These are phyloP conservation scores for Batrachochytrium dendrobatidis DNA, from an alignment of 371 early-diverging fungal genomes.

Conservation along the genomic window DNA sequence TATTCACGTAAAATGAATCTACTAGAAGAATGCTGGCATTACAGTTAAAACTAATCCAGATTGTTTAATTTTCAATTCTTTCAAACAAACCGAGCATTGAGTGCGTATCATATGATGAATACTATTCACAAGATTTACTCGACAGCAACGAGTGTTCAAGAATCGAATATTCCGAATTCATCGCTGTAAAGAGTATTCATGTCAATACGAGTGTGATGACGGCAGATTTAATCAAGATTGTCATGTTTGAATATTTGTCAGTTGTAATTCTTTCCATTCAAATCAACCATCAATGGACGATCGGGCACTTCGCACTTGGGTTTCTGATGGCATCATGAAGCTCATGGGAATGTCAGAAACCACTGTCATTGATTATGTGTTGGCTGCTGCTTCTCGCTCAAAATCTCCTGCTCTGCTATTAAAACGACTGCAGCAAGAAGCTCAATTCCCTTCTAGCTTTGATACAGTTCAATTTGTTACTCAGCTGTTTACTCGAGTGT, in stretches of 20 bases:
- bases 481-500: constrained; percentile 55
- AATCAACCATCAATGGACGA: not conserved
- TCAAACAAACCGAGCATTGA: too few species aligned
- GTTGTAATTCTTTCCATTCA: not conserved
- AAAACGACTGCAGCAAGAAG: constrained; percentile 40
- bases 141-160: too few species aligned
- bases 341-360: constrained; percentile 63
- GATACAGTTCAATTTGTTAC: constrained; percentile 52
- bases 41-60: too few species aligned
- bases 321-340: constrained; percentile 73
- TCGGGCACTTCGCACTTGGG: constrained; percentile 44
- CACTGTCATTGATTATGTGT: constrained; percentile 64
- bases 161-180: too few species aligned
- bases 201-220: too few species aligned
- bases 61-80: too few species aligned
- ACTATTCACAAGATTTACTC: too few species aligned
- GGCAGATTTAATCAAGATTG: too few species aligned
- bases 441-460: constrained; percentile 49
- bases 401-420: constrained; percentile 51
- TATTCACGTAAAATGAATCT: too few species aligned
- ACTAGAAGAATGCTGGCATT: too few species aligned
- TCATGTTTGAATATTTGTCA: not conserved
- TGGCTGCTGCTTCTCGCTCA: constrained; percentile 57
- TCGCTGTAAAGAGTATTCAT: too few species aligned
- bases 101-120: too few species aligned